These are phyloP conservation scores for Pseudopithomyces maydicus DNA, from an alignment of 2,329 filamentous ascomycete species.

Conservation along the genomic window DNA sequence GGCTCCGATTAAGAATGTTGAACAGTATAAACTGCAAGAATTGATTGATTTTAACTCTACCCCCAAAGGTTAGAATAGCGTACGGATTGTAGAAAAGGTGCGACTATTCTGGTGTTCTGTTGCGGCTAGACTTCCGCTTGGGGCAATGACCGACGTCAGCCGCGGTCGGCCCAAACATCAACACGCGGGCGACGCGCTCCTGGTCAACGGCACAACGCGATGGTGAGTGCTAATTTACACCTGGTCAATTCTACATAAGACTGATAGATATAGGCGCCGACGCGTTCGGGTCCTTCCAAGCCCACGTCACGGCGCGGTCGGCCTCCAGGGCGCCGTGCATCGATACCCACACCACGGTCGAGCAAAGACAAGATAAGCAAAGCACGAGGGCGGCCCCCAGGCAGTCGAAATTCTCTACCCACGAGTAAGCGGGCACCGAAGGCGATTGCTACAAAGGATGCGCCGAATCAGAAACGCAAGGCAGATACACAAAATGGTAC, in stretches of 20 bases:
- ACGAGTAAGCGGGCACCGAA: constrained; percentile 19
- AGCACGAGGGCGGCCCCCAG: constrained; percentile 31
- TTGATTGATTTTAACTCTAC: too few relatives aligned
- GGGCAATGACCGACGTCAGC: background rate
- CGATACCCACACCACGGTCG: background rate
- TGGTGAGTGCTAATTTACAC: constrained; percentile 25
- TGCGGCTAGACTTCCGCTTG: background rate
- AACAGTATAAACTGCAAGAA: too few relatives aligned
- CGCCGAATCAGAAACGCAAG: constrained; percentile 27
- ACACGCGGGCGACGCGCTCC: constrained; percentile 20
- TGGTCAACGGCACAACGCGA: constrained; percentile 28
- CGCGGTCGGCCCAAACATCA: constrained; percentile 4
- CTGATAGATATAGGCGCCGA: constrained; percentile 31
- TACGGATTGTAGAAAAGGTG: too few relatives aligned
- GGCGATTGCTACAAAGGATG: constrained; percentile 13
- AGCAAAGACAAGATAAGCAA: constrained; percentile 16
- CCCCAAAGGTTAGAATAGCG: too few relatives aligned
- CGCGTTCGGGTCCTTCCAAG: constrained; percentile 18
- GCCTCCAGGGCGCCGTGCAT: constrained; percentile 27
- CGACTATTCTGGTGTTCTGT: background rate
- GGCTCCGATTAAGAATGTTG: too few relatives aligned
- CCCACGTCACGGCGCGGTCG: constrained; percentile 27
- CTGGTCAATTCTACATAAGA: background rate
- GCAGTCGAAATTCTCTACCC: constrained; percentile 23
- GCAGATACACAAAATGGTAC: background rate